Evolutionary conservation across 2,329 filamentous ascomycete species (phyloP).

Genomic region (Dryadomyces quercus-mongolicae): DNA sequence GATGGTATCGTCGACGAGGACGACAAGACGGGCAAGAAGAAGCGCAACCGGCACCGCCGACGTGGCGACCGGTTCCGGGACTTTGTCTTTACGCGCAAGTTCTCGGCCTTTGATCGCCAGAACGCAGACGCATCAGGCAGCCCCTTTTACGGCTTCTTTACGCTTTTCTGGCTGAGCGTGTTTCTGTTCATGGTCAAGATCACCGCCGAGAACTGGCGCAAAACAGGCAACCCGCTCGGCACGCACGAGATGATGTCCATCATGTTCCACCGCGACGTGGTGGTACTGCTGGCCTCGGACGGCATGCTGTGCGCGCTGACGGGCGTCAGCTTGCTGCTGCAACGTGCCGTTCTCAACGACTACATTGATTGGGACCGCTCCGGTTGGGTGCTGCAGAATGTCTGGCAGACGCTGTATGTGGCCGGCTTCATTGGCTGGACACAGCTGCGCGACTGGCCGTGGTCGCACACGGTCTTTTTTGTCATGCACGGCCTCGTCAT

Average conservation of each 20-base stretch:
- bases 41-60: background rate
- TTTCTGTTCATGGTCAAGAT: constrained; percentile 55
- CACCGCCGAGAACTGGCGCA: constrained; percentile 54
- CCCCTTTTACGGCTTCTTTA: constrained; percentile 70
- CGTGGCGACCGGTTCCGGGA: constrained; percentile 29
- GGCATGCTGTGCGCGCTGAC: constrained; percentile 57
- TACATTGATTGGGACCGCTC: constrained; percentile 53
- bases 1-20: background rate
- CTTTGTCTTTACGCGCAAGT: constrained; percentile 59
- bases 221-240: constrained; percentile 57
- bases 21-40: background rate
- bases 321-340: constrained; percentile 52
- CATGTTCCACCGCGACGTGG: constrained; percentile 47
- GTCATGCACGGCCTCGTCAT: constrained; percentile 63
- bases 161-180: constrained; percentile 64
- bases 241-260: constrained; percentile 58
- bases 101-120: constrained; percentile 63
- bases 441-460: constrained; percentile 63
- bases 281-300: constrained; percentile 50
- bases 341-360: constrained; percentile 45
- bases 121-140: constrained; percentile 53
- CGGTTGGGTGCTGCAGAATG: constrained; percentile 64
- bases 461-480: constrained; percentile 72
- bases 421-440: constrained; percentile 51
- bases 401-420: constrained; percentile 59